Evolutionary conservation across 371 early-diverging fungal species (phyloP).

Genomic region (Paramicrosporidium saccamoebae): DNA sequence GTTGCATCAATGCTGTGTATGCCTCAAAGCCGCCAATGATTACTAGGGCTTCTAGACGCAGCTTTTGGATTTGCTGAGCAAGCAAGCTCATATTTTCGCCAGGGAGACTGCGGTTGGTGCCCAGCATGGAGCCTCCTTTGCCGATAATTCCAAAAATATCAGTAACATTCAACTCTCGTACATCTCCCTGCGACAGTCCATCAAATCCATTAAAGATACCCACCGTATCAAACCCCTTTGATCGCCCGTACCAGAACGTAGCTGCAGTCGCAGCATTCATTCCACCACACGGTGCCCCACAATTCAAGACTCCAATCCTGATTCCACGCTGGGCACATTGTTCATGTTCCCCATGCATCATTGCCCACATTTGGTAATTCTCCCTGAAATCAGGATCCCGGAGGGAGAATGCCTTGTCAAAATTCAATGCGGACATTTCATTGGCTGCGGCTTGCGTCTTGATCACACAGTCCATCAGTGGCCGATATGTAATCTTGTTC

Average conservation of each 20-base stretch:
- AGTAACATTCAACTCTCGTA: slow-evolving; percentile 37
- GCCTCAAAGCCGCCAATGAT: slow-evolving; percentile 89
- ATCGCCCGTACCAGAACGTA: slow-evolving; percentile 48
- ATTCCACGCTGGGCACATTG: slow-evolving; percentile 4
- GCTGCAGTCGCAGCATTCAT: slow-evolving; percentile 89
- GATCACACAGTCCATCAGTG: slow-evolving; percentile 69
- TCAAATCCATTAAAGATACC: slow-evolving; percentile 75
- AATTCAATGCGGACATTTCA: slow-evolving; percentile 45
- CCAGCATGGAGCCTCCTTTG: slow-evolving; percentile 74
- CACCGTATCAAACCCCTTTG: slow-evolving; percentile 44
- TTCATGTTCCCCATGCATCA: slow-evolving; percentile 7
- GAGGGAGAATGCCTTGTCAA: slow-evolving; percentile 53
- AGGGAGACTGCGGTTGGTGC: slow-evolving; percentile 68
- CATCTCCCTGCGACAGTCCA: slow-evolving; percentile 54
- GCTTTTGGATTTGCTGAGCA: slow-evolving; percentile 66
- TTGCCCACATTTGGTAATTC: slow-evolving; percentile 20
- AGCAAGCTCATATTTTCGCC: slow-evolving; percentile 34
- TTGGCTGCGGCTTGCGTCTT: slow-evolving; percentile 58
- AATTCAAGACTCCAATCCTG: slow-evolving; percentile 66
- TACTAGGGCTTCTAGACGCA: slow-evolving; percentile 51
- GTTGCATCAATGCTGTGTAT: slow-evolving; percentile 30
- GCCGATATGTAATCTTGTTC: slow-evolving; percentile 44
- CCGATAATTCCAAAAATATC: slow-evolving; percentile 64
- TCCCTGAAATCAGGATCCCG: slow-evolving; percentile 64
- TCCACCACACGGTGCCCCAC: slow-evolving; percentile 88